Percentiles rank a stretch among this genome's conserved stretches.
These are phyloP conservation scores for Batrachochytrium dendrobatidis DNA, from an alignment of 371 early-diverging fungal genomes.

Conservation along the genomic window DNA sequence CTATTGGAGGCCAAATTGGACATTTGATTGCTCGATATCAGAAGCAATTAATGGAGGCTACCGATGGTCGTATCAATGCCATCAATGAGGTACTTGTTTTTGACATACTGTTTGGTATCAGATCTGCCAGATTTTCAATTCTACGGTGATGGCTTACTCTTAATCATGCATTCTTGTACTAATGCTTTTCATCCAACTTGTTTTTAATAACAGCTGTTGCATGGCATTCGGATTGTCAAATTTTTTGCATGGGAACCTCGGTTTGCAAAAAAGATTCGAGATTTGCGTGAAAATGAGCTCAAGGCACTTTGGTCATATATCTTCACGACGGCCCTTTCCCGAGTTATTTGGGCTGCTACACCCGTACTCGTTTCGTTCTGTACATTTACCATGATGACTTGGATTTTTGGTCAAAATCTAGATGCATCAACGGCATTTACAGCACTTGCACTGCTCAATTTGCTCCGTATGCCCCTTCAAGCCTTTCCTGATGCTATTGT, in stretches of 20 bases:
- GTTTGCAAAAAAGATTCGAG: constrained; percentile 30
- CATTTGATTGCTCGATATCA: constrained; percentile 20
- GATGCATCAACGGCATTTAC: constrained; percentile 41
- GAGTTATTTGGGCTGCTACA: constrained; percentile 23
- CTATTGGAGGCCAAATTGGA: constrained; percentile 19
- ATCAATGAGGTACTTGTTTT: constrained; percentile 31
- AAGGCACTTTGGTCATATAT: constrained; percentile 13
- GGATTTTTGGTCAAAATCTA: constrained; percentile 20
- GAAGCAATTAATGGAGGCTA: constrained; percentile 22
- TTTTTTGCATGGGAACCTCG: constrained; percentile 40
- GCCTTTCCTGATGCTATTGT: constrained; percentile 27
- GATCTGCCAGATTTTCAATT: too few species aligned
- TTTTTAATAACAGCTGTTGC: constrained; percentile 4
- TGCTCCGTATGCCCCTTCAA: constrained; percentile 17
- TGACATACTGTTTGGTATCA: too few species aligned
- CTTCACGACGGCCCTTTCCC: constrained; percentile 13
- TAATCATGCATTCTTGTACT: constrained; percentile 16
- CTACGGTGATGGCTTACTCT: constrained; percentile 21
- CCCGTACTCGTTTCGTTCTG: constrained; percentile 27
- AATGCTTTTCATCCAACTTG: constrained; percentile 12
- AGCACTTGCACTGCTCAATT: constrained; percentile 27
- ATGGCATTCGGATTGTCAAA: constrained; percentile 44
- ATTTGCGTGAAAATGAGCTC: constrained; percentile 29
- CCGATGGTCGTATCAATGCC: constrained; percentile 34
- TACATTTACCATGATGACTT: constrained; percentile 23